phyloP scores from a whole-genome alignment of 331 rosid species.

The Prunus yedoensis region DNA sequence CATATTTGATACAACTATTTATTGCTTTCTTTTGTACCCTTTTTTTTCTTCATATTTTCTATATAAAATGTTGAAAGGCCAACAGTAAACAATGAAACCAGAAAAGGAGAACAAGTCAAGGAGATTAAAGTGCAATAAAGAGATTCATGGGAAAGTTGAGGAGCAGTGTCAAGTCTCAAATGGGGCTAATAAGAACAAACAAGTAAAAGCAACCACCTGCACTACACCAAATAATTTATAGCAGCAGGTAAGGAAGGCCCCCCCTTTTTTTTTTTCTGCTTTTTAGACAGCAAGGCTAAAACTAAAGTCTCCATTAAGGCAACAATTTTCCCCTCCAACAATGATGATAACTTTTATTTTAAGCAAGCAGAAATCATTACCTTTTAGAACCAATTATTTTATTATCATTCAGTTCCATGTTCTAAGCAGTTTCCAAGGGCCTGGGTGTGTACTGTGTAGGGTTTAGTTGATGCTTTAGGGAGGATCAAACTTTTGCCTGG shows the following conservation, averaged over 20 bases:
- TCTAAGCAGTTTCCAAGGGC: not conserved
- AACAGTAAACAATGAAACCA: not conserved
- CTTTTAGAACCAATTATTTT: not conserved
- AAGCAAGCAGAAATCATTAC: not conserved
- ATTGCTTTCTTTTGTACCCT: not conserved
- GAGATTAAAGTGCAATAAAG: not conserved
- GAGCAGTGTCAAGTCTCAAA: not conserved
- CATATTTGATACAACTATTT: not conserved
- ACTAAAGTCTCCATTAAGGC: not conserved
- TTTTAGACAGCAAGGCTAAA: not conserved
- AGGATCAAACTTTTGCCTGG: too few species aligned
- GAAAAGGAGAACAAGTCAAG: not conserved
- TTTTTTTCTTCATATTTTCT: not conserved
- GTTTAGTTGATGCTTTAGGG: too few species aligned
- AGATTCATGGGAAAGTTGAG: slow-evolving; percentile 19
- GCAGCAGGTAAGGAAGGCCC: not conserved
- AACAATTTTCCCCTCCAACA: not conserved
- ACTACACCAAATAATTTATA: slow-evolving; percentile 11
- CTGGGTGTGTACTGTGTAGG: too few species aligned
- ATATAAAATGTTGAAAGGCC: not conserved
- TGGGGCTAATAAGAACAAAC: slow-evolving; percentile 13
- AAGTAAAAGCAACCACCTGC: slow-evolving; percentile 10
- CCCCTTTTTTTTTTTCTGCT: not conserved
- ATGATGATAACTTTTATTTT: not conserved
- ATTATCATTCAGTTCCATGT: not conserved